Evolutionary conservation across 2,329 filamentous ascomycete species (phyloP).

Genomic region (Ophiostoma sp.): DNA sequence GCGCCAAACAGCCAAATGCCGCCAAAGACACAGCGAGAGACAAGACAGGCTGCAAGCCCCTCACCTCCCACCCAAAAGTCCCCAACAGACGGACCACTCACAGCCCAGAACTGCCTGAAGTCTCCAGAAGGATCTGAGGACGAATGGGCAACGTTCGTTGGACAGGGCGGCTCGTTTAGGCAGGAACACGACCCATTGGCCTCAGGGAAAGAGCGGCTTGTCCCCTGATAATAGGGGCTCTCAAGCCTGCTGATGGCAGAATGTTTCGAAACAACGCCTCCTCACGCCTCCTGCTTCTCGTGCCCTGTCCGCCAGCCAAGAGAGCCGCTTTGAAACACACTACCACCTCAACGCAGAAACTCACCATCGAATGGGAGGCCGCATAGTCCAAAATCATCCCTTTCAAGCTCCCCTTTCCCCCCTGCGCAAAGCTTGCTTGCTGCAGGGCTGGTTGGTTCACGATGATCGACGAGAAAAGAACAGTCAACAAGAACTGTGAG

Average conservation of each 20-base stretch:
- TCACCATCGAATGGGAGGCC: slow-evolving; percentile 10
- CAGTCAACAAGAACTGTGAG: neutral
- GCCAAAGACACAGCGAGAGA: neutral
- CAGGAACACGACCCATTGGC: neutral
- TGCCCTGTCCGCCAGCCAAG: neutral
- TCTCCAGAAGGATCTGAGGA: slow-evolving; percentile 2
- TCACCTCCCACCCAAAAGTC: neutral
- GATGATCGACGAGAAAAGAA: slow-evolving; percentile 1
- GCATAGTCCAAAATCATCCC: neutral
- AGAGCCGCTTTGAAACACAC: neutral
- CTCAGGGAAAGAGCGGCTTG: neutral
- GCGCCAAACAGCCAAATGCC: neutral
- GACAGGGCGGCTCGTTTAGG: neutral
- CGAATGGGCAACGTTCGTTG: neutral
- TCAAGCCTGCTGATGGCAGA: neutral
- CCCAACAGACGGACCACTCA: slow-evolving; percentile 8
- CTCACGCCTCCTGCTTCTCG: neutral
- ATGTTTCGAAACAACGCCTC: slow-evolving; percentile 16
- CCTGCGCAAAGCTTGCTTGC: neutral
- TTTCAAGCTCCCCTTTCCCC: neutral
- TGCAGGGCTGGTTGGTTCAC: slow-evolving; percentile 10
- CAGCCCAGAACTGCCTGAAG: neutral
- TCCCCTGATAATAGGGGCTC: neutral
- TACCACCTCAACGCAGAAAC: neutral
- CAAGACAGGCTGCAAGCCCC: neutral